These are phyloP conservation scores for Aureobasidium lini DNA, from an alignment of 2,329 filamentous ascomycete genomes.

Conservation along the genomic window DNA sequence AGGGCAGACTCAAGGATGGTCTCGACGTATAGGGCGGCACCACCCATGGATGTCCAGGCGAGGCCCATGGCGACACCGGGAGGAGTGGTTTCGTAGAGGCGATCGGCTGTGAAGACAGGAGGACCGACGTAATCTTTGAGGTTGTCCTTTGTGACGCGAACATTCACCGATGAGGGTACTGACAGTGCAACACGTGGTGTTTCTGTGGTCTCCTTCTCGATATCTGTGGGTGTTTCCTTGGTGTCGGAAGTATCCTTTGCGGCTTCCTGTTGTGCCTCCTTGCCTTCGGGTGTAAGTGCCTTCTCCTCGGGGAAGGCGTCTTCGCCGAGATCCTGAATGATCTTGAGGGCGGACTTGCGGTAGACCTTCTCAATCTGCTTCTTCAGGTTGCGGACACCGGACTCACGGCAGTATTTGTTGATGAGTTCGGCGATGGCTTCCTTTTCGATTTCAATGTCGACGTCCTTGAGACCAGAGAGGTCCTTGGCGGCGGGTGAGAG, in stretches of 20 bases:
- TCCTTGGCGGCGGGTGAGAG: constrained; percentile 92
- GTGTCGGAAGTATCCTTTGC: constrained; percentile 58
- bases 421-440: constrained; percentile 93
- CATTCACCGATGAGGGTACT: constrained; percentile 79
- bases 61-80: constrained; percentile 95
- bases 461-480: constrained; percentile 79
- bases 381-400: constrained; percentile 93
- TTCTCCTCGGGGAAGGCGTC: constrained; percentile 66
- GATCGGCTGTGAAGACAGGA: constrained; percentile 89
- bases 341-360: constrained; percentile 92
- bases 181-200: constrained; percentile 66
- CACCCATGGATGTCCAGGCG: constrained; percentile 96
- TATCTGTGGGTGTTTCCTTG: constrained; percentile 53
- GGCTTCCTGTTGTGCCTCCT: constrained; percentile 63
- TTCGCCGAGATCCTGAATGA: constrained; percentile 89
- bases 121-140: constrained; percentile 96
- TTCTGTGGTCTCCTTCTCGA: constrained; percentile 54
- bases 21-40: constrained; percentile 93
- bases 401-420: constrained; percentile 97
- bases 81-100: constrained; percentile 88
- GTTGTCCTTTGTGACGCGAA: constrained; percentile 80
- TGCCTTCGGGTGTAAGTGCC: constrained; percentile 78
- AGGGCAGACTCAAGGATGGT: constrained; percentile 85
- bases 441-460: constrained; percentile 78
- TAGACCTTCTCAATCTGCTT: constrained; percentile 99